Base-by-base conservation (phyloP, 2,329 filamentous ascomycete genomes). In the Paracoccidioides brasiliensis region DNA sequence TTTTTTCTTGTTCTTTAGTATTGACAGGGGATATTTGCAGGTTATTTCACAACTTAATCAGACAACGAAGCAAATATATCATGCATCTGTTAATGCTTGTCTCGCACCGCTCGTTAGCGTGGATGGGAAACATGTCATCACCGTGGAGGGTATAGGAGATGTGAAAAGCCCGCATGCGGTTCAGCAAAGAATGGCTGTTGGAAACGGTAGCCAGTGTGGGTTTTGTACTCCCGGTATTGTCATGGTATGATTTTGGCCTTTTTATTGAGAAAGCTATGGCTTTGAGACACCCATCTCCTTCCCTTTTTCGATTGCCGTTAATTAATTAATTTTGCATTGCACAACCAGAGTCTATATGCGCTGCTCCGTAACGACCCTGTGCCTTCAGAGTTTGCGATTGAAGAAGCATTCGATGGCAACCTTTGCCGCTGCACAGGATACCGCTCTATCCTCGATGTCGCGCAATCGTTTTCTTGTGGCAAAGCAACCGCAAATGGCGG, bases 201-300 rank as follows among this genome's bases (percentile, higher is more conserved):
- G 86, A 37, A 93, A 95, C 73, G 93, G 93, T 51, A 95, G 88
- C 63, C 91, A 98, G 70, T 98, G 84, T 69, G 84, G 90, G 0
- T 98, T 98, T 72, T 98, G 93, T 67, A 97, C 93, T 0, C 93
- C 93, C 4, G 93, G 93, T 2, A 97, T 98, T 64, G 90, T 97
- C 59, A 97, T 97, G 83, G 78, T 79, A 22, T 38, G 30, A 12
- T 32, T 35, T 10, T 48, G 12, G 5, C 30, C 15, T 15, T 35
- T 48, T 45, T 30, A 32, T 15, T 9, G 44, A 9, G 1, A n/a
- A 48, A 33, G n/a, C 1, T 6, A 33, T 48, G 30, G 15, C 15
- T 14, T 8, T 14, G 30, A 54, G 44, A 53, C 14, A 22, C 48
- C 33, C 32, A 38, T 35, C 2, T 5, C 3, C 2, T 28, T 35